These are phyloP conservation scores for Styphnolobium japonicum DNA, from an alignment of 306 rosid genomes.

Conservation along the genomic window DNA sequence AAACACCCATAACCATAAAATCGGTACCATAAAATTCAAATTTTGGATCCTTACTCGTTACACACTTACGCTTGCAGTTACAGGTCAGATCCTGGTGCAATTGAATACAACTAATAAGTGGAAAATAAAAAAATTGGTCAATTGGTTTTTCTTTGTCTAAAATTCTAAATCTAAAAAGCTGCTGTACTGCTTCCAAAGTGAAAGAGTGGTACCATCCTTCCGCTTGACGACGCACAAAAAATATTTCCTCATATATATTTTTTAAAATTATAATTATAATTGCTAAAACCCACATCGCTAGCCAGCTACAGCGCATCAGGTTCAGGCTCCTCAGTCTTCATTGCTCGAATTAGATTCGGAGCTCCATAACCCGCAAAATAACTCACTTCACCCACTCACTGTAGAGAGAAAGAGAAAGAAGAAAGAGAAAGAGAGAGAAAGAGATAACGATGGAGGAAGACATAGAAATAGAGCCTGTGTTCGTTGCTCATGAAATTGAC, in stretches of 20 bases:
- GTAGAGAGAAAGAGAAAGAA: background rate
- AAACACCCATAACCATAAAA: background rate
- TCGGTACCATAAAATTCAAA: conserved; percentile 20
- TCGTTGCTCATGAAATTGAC: conserved; percentile 50
- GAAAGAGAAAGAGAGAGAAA: background rate
- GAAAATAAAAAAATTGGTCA: background rate
- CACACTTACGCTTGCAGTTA: background rate
- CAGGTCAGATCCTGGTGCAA: background rate
- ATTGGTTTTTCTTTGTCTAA: too few relatives aligned
- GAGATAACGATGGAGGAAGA: conserved; percentile 23
- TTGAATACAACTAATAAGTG: background rate
- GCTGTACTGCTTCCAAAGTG: background rate
- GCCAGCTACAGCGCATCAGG: background rate
- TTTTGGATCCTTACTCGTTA: background rate
- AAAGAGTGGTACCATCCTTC: conserved; percentile 14
- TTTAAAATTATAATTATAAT: too few relatives aligned
- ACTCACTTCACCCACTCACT: background rate
- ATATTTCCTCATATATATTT: background rate
- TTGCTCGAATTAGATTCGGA: background rate
- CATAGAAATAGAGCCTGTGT: conserved; percentile 39
- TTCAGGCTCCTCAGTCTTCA: background rate
- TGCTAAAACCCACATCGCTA: too few relatives aligned
- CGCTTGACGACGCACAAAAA: background rate
- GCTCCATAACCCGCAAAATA: conserved; percentile 11
- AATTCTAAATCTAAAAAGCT: background rate